Evolutionary conservation across 2,329 filamentous ascomycete species (phyloP), one percentile per base, ranked within the genome.

Genomic region (Coniochaeta sp.): DNA sequence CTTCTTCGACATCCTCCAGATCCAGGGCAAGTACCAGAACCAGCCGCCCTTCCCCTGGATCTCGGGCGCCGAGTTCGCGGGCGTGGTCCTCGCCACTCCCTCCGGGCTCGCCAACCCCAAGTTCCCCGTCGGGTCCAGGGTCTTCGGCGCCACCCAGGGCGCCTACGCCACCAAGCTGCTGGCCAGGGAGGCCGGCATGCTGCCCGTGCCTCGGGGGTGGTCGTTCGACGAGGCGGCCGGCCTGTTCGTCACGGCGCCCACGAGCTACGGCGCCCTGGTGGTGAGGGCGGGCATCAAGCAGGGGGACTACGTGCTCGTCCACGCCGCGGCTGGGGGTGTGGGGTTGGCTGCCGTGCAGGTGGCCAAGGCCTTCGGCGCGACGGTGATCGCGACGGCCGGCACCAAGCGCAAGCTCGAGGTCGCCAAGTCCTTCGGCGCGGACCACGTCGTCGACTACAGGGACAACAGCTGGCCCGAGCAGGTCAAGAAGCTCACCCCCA

Each of bases 1-100:
- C 78, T 98, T 98, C 83, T 98, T 97, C 79, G 93, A 98, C 73
- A 89, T 96, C 61, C 85, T 98, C 59, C 93, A 98, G 72, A 91
- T 97, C 70, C 89, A 91, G 70, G 93, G 93, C 60, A 96, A 96
- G 83, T 57, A 57, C 55, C 34, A 57, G 34, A 30, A 40, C 38
- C 55, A 44, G 24, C 92, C 92, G 0, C 86, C 89, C 0, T 87
- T 97, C 56, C 93, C 93, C 34, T 96, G 93, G 92, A 77, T 93
- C 57, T 86, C 91, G 0, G 93, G 93, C 62, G 84, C 85, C 69
- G 93, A 98, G 72, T 98, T 97, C 77, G 85, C 90, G 26, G 93
- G 93, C 64, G 81, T 86, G 5, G 79, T 98, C 65, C 73, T 93
- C 56, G 81, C 88, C 55, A 81, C 84, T 0, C 92, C 91, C 0